Percentiles rank a stretch among this genome's conserved stretches.
phyloP scores from a whole-genome alignment of 352 stramenopile species.

The Phytophthora foliorum region DNA sequence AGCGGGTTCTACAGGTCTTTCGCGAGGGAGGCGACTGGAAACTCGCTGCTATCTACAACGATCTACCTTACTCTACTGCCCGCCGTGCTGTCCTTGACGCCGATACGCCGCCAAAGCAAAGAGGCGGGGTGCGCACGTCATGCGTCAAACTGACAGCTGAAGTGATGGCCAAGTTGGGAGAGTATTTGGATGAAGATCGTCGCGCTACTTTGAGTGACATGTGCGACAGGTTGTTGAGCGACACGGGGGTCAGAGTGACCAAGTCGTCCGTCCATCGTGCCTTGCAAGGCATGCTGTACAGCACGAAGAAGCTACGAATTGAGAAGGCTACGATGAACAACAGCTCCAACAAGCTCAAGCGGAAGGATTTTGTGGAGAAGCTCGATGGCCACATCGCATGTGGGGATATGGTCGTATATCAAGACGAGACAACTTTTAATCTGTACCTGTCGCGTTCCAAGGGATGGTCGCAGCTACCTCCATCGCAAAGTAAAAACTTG shows the following conservation, averaged over 20 bases:
- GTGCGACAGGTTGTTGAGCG: too few species aligned
- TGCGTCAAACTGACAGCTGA: too few species aligned
- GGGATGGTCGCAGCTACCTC: too few species aligned
- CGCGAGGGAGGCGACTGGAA: too few species aligned
- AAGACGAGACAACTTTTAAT: conserved; percentile 33
- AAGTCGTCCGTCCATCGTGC: conserved; percentile 22
- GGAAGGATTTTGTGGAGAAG: conserved; percentile 20
- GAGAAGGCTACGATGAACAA: conserved; percentile 39
- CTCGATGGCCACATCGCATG: conserved; percentile 17
- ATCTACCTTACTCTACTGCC: conserved; percentile 3
- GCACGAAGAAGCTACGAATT: conserved; percentile 22
- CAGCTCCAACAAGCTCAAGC: conserved; percentile 25
- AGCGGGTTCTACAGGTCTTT: too few species aligned
- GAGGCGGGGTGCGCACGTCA: conserved; percentile 6
- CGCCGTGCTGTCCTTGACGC: not conserved
- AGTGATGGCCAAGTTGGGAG: too few species aligned
- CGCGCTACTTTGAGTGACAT: too few species aligned
- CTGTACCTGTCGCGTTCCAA: conserved; percentile 33
- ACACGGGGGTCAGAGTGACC: conserved; percentile 12
- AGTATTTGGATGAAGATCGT: too few species aligned
- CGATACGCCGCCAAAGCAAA: not conserved
- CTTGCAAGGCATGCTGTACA: conserved; percentile 34
- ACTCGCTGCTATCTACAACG: not conserved
- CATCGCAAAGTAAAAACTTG: conserved; percentile 5
- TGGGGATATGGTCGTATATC: conserved; percentile 35